Evolutionary conservation across 352 stramenopile species (phyloP), one percentile per base, ranked within the genome.

Genomic region (Pythium aristosporum): DNA sequence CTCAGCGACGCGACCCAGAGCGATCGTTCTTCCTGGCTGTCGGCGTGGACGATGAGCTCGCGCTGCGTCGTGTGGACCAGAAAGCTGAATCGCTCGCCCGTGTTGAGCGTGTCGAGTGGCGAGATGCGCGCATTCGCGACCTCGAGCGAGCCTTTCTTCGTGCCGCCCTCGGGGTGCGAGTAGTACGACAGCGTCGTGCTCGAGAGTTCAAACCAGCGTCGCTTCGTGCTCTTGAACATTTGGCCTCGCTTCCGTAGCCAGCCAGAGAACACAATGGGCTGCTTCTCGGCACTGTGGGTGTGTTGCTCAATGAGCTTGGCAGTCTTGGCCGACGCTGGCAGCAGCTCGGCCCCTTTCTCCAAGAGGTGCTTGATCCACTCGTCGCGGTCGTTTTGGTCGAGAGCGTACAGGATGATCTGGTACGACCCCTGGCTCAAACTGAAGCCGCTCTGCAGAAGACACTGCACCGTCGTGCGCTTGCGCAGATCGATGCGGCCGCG

Each of bases 191-290:
- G 77, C 47, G 74, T 89, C 0, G 71, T 73, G 57, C 60, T 79
- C 1, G 83, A 82, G 12, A 96, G 80, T 64, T 92, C 84, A 47
- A 96, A 96, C 85, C 85, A 96, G 10, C 87, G 75, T 8, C 87
- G 82, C 75, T 96, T 94, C n/a, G 82, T 91, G 32, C 79, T 90
- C 68, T 92, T 91, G 32, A 96, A 76, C 66, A 96, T 77, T 44
- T 90, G 85, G 9, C 87, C 87, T 51, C 86, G 85, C 67, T 96
- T 96, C 10, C 82, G 79, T 32, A 96, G 68, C 87, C 87, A 96
- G 11, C 87, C 87, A 0, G 85, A 91, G 61, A 89, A 89, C 39
- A 96, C 46, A 23, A 89, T 75, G 2, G 72, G 71, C 25, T 75
- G 70, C 52, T 85, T 80, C 48, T 89, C 79, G 13, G 71, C 59